phyloP scores from a whole-genome alignment of 306 rosid species.

The Lathyrus aphaca region DNA sequence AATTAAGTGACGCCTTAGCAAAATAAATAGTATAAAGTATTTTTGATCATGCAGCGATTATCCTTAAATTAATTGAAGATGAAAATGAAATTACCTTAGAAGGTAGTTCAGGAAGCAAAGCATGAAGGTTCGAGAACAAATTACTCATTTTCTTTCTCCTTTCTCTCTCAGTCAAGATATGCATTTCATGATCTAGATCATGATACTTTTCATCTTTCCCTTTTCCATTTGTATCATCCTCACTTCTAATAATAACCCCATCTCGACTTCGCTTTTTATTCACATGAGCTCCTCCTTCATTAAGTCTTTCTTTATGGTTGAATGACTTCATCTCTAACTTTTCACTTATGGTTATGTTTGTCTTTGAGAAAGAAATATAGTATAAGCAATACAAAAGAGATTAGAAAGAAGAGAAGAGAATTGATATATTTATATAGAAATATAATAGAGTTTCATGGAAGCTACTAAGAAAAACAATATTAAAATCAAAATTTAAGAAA shows the following conservation, averaged over 20 bases:
- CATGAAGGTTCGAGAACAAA: conserved; percentile 75
- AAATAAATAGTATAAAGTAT: too few species aligned
- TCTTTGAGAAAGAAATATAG: too few species aligned
- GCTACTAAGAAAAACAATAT: too few species aligned
- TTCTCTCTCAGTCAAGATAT: conserved; percentile 79
- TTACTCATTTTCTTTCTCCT: conserved; percentile 87
- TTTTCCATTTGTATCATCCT: neutral
- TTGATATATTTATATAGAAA: too few species aligned
- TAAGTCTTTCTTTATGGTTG: neutral
- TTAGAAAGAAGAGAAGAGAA: too few species aligned
- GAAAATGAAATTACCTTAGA: conserved; percentile 62
- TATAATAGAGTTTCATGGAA: too few species aligned
- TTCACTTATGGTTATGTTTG: too few species aligned
- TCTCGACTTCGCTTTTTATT: conserved; percentile 20
- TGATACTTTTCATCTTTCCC: conserved; percentile 13
- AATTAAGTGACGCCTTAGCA: too few species aligned
- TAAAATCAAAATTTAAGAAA: too few species aligned
- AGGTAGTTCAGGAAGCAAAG: conserved; percentile 79
- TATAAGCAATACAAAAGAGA: too few species aligned
- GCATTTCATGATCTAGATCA: conserved; percentile 56
- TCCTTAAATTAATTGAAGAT: too few species aligned
- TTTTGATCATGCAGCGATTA: too few species aligned
- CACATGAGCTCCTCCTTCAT: neutral
- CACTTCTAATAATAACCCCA: neutral
- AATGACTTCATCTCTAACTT: conserved; percentile 1